Conservation (phyloP, 805 yeast genomes). For the Komagataella mondaviorum region DNA sequence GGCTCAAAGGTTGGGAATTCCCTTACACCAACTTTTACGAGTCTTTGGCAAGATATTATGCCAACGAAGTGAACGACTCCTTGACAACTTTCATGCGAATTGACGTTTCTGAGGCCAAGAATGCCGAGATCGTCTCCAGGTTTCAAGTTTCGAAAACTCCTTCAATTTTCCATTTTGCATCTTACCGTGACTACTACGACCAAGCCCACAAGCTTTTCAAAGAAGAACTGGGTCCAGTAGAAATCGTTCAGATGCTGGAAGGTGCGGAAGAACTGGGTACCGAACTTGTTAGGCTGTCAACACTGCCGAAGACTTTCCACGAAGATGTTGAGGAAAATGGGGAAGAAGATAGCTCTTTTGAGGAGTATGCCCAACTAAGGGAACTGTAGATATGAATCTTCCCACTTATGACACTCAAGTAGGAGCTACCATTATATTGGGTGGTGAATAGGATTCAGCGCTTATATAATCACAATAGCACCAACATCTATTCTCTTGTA, state of each 20-base stretch:
- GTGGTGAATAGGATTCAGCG: neutral
- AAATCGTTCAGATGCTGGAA: constrained; percentile 14
- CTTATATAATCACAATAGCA: neutral
- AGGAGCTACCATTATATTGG: neutral
- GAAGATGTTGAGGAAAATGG: constrained; percentile 9
- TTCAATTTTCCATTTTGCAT: constrained; percentile 14
- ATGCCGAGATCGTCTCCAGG: constrained; percentile 13
- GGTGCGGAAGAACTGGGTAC: constrained; percentile 14
- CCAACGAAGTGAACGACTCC: constrained; percentile 8
- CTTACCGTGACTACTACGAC: constrained; percentile 5
- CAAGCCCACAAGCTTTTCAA: neutral
- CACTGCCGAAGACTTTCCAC: constrained; percentile 4
- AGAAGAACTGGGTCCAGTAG: constrained; percentile 11
- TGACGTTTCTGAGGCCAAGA: constrained; percentile 17
- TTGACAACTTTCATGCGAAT: constrained; percentile 14
- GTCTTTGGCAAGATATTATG: constrained; percentile 13
- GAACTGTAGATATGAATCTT: neutral
- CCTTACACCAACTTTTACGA: constrained; percentile 18
- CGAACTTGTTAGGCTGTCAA: constrained; percentile 7
- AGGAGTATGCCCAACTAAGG: neutral
- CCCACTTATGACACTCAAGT: neutral
- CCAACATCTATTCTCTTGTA: neutral
- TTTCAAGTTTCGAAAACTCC: constrained; percentile 18
- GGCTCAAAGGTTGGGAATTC: constrained; percentile 19
- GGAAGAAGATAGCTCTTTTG: constrained; percentile 12